Base-by-base conservation (phyloP, 78 protist genomes). In the Paratrimastix pyriformis region DNA sequence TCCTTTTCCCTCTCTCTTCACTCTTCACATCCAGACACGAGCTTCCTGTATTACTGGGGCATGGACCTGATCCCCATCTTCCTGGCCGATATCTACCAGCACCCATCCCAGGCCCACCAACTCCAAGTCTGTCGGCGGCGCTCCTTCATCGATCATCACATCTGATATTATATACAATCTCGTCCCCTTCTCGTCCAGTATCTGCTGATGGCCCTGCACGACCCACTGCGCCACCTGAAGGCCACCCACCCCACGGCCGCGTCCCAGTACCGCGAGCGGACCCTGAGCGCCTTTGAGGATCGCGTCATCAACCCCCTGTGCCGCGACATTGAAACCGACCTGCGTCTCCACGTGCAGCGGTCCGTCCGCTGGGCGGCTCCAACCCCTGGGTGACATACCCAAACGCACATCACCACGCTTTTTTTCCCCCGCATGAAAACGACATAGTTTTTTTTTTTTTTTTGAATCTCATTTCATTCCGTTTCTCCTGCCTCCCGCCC, bases 241-340 rank as follows among this genome's bases (percentile, higher is more conserved):
- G n/a, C n/a, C n/a, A n/a, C n/a, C n/a, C n/a, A n/a, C n/a, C n/a
- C n/a, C n/a, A n/a, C n/a, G n/a, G n/a, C n/a, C n/a, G n/a, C n/a
- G n/a, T n/a, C n/a, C n/a, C n/a, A n/a, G n/a, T n/a, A n/a, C n/a
- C n/a, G n/a, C n/a, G n/a, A n/a, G n/a, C n/a, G n/a, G n/a, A n/a
- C n/a, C n/a, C n/a, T n/a, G n/a, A n/a, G n/a, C n/a, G n/a, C n/a
- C n/a, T n/a, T n/a, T n/a, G 83, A 75, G 43, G 84, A 80, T 55
- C 40, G 54, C 46, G 72, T 91, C 35, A 43, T 91, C 42, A 52
- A 70, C 24, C 93, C 93, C 55, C 90, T 93, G 24, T 80, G 90
- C 52, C 64, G 42, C 24, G 90, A 82, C 29, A 77, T 92, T 30
- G 97, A 90, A 75, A 77, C 87, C 21, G 93, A 90, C 54, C 82